Conservation (phyloP, 2,329 filamentous ascomycete genomes). For the Scleromitrula shiraiana region DNA sequence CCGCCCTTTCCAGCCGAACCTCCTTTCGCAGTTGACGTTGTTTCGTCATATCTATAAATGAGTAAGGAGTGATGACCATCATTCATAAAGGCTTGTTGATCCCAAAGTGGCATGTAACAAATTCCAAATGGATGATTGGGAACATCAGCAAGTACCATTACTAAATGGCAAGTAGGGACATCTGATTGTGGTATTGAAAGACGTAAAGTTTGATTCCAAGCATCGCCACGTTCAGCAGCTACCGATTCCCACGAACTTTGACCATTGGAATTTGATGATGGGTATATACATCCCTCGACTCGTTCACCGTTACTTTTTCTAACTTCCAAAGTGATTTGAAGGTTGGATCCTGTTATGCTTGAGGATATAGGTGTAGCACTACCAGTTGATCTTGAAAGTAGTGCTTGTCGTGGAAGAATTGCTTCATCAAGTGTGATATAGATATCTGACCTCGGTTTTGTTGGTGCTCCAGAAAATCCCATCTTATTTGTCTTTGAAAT, state of each 20-base stretch:
- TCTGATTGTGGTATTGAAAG: constrained; percentile 72
- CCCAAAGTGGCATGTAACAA: constrained; percentile 90
- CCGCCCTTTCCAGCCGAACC: constrained; percentile 67
- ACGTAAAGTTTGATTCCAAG: constrained; percentile 83
- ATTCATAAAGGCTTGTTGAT: constrained; percentile 77
- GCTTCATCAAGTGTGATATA: constrained; percentile 81
- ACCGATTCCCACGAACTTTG: constrained; percentile 85
- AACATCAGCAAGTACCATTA: constrained; percentile 82
- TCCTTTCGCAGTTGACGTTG: constrained; percentile 61
- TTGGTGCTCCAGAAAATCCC: constrained; percentile 87
- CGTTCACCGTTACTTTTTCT: constrained; percentile 69
- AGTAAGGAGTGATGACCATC: constrained; percentile 77
- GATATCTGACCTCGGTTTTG: constrained; percentile 83
- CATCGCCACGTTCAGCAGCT: constrained; percentile 67
- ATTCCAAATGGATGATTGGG: constrained; percentile 85
- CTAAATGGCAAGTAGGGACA: constrained; percentile 74
- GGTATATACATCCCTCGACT: constrained; percentile 80
- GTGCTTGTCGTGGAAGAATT: constrained; percentile 66
- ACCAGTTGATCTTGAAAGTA: constrained; percentile 60
- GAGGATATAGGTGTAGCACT: constrained; percentile 63
- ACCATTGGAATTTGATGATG: constrained; percentile 71
- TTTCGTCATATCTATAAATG: constrained; percentile 86
- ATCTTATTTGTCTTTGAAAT: constrained; percentile 79
- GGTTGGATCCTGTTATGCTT: constrained; percentile 57
- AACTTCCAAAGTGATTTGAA: constrained; percentile 87